Evolutionary conservation across 495 filamentous ascomycete genomes (phyloP), one percentile per base, ranked within the genome.

Genomic region (Neurospora sp.): DNA sequence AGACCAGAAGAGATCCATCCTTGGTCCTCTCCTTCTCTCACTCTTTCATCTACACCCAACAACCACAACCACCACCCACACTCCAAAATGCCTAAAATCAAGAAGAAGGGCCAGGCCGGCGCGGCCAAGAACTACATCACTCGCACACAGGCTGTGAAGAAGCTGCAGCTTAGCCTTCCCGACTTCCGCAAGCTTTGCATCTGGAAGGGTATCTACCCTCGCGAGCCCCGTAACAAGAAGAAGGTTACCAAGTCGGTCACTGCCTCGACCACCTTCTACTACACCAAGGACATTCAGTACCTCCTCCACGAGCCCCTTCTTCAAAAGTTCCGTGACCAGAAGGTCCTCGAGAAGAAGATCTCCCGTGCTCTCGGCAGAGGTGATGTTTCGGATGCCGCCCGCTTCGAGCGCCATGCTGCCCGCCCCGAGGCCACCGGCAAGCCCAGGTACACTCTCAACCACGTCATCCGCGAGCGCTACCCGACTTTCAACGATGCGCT

Each of bases 101-200:
- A 97, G 91, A 97, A 94, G 89, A 97, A 96, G 87, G 94, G 96
- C 78, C 92, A 91, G 79, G 89, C 94, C 80, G 96, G 96, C 84
- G 89, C 92, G 83, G 94, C 96, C 86, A 98, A 95, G 85, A 98
- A 98, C 88, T 99, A 94, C 86, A 95, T 98, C 76, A 98, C 95
- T 69, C 89, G 96, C 82, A 97, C 94, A 4, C 94, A 97, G 82
- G 96, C 96, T 18, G 94, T 98, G 75, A 92, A 94, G 77, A 98
- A 98, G 86, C 91, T 99, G 75, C 96, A 99, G 84, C 92, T 98
- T 81, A 96, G 93, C 76, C 88, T 99, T 71, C 94, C 94, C 46
- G 96, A 99, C 84, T 99, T 99, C 84, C 91, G 96, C 82, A 91
- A 96, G 80, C 88, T 99, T 81, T 99, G 96, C 83, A 99, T 99